A percentile compares a stretch with the other conserved stretches of the same genome.
These are phyloP conservation scores for Spiromastix sp. DNA, from an alignment of 2,329 filamentous ascomycete genomes.

Conservation along the genomic window DNA sequence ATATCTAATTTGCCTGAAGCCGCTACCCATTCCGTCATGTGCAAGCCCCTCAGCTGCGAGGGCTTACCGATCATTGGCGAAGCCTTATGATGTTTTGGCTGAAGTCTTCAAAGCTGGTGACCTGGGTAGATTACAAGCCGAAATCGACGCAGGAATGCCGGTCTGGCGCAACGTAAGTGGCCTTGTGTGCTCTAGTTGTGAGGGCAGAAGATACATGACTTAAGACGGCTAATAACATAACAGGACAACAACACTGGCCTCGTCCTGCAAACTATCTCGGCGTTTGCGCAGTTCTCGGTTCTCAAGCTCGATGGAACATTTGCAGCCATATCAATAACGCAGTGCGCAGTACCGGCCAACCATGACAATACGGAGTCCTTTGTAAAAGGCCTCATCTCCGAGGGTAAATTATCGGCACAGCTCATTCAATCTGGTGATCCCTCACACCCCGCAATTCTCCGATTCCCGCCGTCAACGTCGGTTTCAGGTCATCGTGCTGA, in stretches of 20 bases:
- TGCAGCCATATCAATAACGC: constrained; percentile 47
- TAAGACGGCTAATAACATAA: no score
- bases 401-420: constrained; percentile 40
- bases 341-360: constrained; percentile 28
- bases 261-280: constrained; percentile 55
- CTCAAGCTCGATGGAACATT: constrained; percentile 64
- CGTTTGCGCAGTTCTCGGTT: constrained; percentile 68
- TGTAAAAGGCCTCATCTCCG: constrained; percentile 37
- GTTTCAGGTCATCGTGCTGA: constrained; percentile 28
- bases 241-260: constrained; percentile 64
- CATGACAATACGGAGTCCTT: constrained; percentile 23
- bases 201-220: no score
- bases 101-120: constrained; percentile 54
- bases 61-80: constrained; percentile 48
- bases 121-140: constrained; percentile 50
- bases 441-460: constrained; percentile 38
- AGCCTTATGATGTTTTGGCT: constrained; percentile 61
- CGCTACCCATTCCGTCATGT: constrained; percentile 45
- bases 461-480: constrained; percentile 35
- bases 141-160: constrained; percentile 48
- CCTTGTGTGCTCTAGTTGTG: not conserved
- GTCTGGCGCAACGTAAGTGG: constrained; percentile 50
- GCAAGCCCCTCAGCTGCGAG: constrained; percentile 40
- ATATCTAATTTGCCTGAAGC: constrained; percentile 19
- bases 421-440: constrained; percentile 34